Percentiles rank a stretch among this genome's conserved stretches.
Conservation (phyloP, 2,329 filamentous ascomycete genomes). For the Alternaria solani region DNA sequence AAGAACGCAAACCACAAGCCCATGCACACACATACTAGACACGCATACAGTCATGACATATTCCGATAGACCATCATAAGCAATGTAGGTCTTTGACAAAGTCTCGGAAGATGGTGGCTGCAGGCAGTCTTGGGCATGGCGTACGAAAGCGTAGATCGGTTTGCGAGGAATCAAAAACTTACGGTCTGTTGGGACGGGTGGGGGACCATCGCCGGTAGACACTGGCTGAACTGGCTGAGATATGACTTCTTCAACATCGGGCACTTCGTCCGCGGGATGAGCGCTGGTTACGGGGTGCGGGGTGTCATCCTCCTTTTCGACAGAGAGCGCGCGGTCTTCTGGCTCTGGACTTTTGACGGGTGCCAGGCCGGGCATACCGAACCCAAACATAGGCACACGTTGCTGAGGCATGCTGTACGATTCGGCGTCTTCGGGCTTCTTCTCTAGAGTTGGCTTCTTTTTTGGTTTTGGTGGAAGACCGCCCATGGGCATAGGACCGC, state of each 20-base stretch:
- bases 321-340: slow-evolving; percentile 51
- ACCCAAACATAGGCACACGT: slow-evolving; percentile 65
- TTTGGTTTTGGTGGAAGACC: slow-evolving; percentile 57
- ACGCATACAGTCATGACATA: slow-evolving; percentile 51
- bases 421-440: slow-evolving; percentile 48
- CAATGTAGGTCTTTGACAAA: slow-evolving; percentile 44
- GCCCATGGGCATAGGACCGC: slow-evolving; percentile 69
- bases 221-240: slow-evolving; percentile 54
- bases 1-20: background rate
- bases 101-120: slow-evolving; percentile 39
- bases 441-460: slow-evolving; percentile 55
- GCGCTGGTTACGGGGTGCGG: slow-evolving; percentile 53
- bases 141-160: slow-evolving; percentile 33
- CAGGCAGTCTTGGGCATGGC: slow-evolving; percentile 31
- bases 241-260: slow-evolving; percentile 63
- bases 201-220: slow-evolving; percentile 49
- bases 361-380: slow-evolving; percentile 76
- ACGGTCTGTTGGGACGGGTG: slow-evolving; percentile 61
- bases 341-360: slow-evolving; percentile 59
- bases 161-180: slow-evolving; percentile 53
- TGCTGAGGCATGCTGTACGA: slow-evolving; percentile 44
- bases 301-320: slow-evolving; percentile 62
- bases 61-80: slow-evolving; percentile 45
- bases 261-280: slow-evolving; percentile 57
- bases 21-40: slow-evolving; percentile 45